Base-by-base conservation (phyloP, 2,329 filamentous ascomycete species). In the Torrubiellomyces zombiae region DNA sequence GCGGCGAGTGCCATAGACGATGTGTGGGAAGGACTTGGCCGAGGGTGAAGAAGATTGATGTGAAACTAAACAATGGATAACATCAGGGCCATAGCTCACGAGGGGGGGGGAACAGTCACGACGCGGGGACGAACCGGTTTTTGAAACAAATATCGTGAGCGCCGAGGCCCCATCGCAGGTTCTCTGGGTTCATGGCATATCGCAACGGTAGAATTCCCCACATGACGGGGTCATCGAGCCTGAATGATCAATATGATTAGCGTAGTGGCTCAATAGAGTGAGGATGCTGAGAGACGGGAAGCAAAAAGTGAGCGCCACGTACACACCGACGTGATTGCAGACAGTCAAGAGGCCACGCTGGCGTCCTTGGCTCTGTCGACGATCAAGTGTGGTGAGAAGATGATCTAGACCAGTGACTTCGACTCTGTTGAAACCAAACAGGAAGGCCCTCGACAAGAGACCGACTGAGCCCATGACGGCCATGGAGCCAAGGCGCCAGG, bases 141-240 rank as follows among this genome's bases (percentile, higher is more conserved):
- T 75, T 75, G 50, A 91, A 98, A 54, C 85, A 94, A 31, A 98
- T 85, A 50, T 98, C 89, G 48, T 94, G 81, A 40, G 83, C 91
- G 14, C 81, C 89, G 27, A 98, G 65, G 7, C 75, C 72, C 82
- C 85, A 95, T 47, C 89, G 71, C 42, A 83, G 63, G 44, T 85
- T 89, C 28, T 65, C 60, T 12, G 78, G 69, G 30, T 74, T 69
- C 41, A 78, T 71, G 35, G 68, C 57, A 43, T 89, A 81, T 24
- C 66, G 63, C 22, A 80, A 49, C 1, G 89, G 89, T 4, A 98
- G 56, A 18, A 82, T 69, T 11, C 86, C 89, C 86, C 86, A 98
- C 38, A 94, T 73, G 30, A 95, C 55, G 14, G 89, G 89, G 54
- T 98, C 89, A 52, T 98, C 89, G 39, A 95, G 56, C 30, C 86